Conservation (phyloP, 805 yeast species). For the Yarrowia phangngaensis region DNA sequence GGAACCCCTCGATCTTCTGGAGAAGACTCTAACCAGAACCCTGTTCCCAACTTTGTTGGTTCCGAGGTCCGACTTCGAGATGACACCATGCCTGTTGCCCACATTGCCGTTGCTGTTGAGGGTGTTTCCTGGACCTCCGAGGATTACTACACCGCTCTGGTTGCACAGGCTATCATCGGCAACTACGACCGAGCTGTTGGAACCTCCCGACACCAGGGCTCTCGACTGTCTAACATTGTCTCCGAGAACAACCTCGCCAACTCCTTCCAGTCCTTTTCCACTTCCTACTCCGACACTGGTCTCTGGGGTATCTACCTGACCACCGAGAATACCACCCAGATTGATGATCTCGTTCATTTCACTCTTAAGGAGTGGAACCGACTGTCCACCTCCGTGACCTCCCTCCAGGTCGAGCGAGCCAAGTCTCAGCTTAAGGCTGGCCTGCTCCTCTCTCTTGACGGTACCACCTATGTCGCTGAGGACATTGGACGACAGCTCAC, state of each 20-base stretch:
- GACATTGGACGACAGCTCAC: constrained; percentile 97
- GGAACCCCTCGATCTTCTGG: constrained; percentile 63
- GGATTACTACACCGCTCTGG: constrained; percentile 90
- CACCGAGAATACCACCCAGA: constrained; percentile 66
- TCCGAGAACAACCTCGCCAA: constrained; percentile 71
- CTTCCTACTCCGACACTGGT: constrained; percentile 96
- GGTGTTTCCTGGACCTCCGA: constrained; percentile 97
- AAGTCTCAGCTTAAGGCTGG: constrained; percentile 94
- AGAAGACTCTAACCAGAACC: constrained; percentile 57
- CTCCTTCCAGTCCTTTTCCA: constrained; percentile 93
- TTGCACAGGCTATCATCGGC: constrained; percentile 94
- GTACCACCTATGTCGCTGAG: constrained; percentile 93
- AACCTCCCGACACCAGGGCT: constrained; percentile 75
- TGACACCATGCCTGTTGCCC: constrained; percentile 77
- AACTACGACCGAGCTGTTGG: constrained; percentile 96
- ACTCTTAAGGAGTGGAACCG: constrained; percentile 86
- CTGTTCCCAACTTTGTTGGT: constrained; percentile 75
- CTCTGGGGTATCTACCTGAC: constrained; percentile 95
- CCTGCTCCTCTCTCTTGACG: constrained; percentile 80
- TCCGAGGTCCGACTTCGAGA: constrained; percentile 85
- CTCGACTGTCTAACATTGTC: constrained; percentile 69
- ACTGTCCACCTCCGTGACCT: constrained; percentile 72
- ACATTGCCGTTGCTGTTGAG: constrained; percentile 91
- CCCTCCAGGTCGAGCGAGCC: constrained; percentile 86
- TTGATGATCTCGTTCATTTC: constrained; percentile 66